Percentiles rank a stretch among this genome's conserved stretches.
phyloP scores from a whole-genome alignment of 108 stramenopile species.

The Pseudonitzschia pungens region DNA sequence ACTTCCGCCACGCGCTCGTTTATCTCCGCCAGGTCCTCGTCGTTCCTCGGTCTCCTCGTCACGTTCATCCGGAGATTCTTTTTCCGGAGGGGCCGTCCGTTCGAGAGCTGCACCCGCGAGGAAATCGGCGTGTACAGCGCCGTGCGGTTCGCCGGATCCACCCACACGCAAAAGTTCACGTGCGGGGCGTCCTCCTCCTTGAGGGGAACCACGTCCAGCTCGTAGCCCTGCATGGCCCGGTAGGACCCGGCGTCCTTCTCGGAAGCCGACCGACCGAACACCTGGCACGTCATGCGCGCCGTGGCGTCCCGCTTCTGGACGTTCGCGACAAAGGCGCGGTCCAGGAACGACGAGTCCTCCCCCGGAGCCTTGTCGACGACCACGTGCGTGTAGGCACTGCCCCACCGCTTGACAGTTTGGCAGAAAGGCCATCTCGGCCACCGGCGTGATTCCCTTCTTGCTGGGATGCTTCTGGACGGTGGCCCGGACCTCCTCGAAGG shows the following conservation, averaged over 20 bases:
- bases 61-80: conserved; percentile 40
- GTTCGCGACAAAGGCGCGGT: conserved; percentile 68
- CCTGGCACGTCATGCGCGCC: conserved; percentile 78
- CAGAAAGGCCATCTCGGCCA: conserved; percentile 64
- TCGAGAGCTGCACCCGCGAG: conserved; percentile 78
- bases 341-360: conserved; percentile 36
- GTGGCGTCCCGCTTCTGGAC: conserved; percentile 61
- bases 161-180: conserved; percentile 63
- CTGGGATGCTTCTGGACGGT: conserved; percentile 47
- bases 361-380: conserved; percentile 79
- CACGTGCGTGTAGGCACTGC: conserved; percentile 74
- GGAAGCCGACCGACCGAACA: conserved; percentile 61
- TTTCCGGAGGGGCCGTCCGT: conserved; percentile 59
- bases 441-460: conserved; percentile 59
- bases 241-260: conserved; percentile 27
- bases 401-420: conserved; percentile 80
- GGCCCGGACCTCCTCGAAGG: conserved; percentile 32
- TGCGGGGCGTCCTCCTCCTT: conserved; percentile 77
- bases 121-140: conserved; percentile 68
- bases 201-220: conserved; percentile 78
- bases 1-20: conserved; percentile 69
- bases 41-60: conserved; percentile 40
- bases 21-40: conserved; percentile 53
- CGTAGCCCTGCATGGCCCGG: conserved; percentile 66
- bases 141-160: conserved; percentile 36